These are phyloP conservation scores for Botrytis hyacinthi DNA, from an alignment of 2,329 filamentous ascomycete genomes.

Conservation along the genomic window DNA sequence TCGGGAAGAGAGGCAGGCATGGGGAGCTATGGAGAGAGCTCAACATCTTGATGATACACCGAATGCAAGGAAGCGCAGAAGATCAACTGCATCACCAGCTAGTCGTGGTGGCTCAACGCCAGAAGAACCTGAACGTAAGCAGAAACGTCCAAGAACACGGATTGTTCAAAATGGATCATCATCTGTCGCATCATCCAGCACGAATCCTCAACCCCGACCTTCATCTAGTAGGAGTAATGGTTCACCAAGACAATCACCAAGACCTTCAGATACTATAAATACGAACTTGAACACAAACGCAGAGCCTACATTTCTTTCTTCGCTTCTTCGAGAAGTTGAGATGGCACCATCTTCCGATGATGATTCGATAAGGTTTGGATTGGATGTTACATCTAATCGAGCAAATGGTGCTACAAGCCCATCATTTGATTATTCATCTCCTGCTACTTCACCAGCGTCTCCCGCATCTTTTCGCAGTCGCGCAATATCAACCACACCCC, in stretches of 20 bases:
- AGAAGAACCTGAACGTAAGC: conserved; percentile 71
- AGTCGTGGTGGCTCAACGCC: conserved; percentile 53
- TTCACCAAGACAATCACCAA: neutral
- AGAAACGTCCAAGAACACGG: conserved; percentile 83
- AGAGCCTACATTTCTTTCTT: conserved; percentile 79
- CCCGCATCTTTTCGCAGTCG: conserved; percentile 63
- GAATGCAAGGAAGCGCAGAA: conserved; percentile 66
- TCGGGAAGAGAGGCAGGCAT: conserved; percentile 77
- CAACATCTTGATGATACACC: conserved; percentile 60
- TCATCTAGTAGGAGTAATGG: neutral
- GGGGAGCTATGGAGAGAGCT: conserved; percentile 87
- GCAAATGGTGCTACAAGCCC: conserved; percentile 36
- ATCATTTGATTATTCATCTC: conserved; percentile 55
- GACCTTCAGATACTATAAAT: neutral
- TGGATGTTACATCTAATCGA: conserved; percentile 27
- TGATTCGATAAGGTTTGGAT: conserved; percentile 42
- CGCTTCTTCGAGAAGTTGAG: conserved; percentile 85
- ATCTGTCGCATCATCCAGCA: conserved; percentile 34
- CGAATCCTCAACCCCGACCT: neutral
- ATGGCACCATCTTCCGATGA: conserved; percentile 58
- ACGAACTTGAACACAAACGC: conserved; percentile 41
- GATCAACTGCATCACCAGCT: conserved; percentile 67
- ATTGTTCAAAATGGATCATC: conserved; percentile 55
- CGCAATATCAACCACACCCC: conserved; percentile 66
- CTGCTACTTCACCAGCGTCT: conserved; percentile 64